phyloP scores from a whole-genome alignment of 768 basidiomycete species.

The Dentipellis fragilis region DNA sequence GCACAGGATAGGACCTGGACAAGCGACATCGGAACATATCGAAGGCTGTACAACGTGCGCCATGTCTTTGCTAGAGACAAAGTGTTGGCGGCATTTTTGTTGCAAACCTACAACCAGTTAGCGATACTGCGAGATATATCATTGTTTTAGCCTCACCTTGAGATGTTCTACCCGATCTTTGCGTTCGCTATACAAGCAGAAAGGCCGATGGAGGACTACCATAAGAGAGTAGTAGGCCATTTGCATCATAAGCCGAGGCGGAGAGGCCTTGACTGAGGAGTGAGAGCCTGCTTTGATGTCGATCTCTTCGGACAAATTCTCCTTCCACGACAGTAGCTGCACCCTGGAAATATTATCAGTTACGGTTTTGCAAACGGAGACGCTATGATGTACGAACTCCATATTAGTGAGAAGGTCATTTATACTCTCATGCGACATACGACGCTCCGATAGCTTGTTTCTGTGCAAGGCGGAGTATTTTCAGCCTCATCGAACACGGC shows the following conservation, averaged over 20 bases:
- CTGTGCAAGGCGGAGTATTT: neutral
- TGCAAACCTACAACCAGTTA: neutral
- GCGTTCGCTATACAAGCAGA: slow-evolving; percentile 5
- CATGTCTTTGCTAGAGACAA: slow-evolving; percentile 11
- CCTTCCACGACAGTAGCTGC: slow-evolving; percentile 13
- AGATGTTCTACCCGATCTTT: slow-evolving; percentile 5
- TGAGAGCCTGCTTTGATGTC: slow-evolving; percentile 8
- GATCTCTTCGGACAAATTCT: slow-evolving; percentile 7
- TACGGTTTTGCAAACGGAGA: no score
- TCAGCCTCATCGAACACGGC: neutral
- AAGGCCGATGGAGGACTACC: slow-evolving; percentile 14
- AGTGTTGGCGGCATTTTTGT: neutral
- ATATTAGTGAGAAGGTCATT: slow-evolving; percentile 11
- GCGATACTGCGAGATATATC: neutral
- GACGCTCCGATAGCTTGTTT: slow-evolving; percentile 7
- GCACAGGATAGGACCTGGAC: slow-evolving; percentile 14
- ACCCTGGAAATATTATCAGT: slow-evolving; percentile 1
- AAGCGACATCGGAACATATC: slow-evolving; percentile 14
- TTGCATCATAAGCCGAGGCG: slow-evolving; percentile 13
- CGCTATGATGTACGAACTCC: slow-evolving; percentile 5
- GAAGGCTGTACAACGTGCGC: slow-evolving; percentile 8
- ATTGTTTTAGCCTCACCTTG: slow-evolving; percentile 1
- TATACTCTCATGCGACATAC: slow-evolving; percentile 2
- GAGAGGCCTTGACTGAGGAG: slow-evolving; percentile 18
- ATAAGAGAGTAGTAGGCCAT: slow-evolving; percentile 10